Percentiles rank a stretch among this genome's conserved stretches.
phyloP scores from a whole-genome alignment of 495 filamentous ascomycete genomes.

The Neurospora terricola region DNA sequence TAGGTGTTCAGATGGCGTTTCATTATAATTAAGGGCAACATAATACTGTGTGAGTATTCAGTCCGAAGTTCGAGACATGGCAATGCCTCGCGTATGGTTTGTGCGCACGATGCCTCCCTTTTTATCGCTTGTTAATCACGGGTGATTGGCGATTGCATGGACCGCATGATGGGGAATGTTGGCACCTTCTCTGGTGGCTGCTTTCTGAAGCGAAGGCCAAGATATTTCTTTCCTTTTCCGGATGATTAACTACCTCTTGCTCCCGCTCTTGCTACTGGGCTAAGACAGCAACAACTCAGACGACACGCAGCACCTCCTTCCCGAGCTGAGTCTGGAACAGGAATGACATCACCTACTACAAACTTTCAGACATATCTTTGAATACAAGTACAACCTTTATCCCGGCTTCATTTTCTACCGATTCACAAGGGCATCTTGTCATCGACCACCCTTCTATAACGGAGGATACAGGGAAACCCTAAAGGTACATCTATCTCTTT shows the following conservation, averaged over 20 bases:
- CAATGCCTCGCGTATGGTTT: neutral
- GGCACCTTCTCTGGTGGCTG: neutral
- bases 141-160: no score
- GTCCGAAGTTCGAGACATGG: neutral
- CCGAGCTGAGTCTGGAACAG: neutral
- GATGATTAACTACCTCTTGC: neutral
- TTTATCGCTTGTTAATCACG: no score
- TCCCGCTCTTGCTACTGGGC: neutral
- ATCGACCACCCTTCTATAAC: neutral
- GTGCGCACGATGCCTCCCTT: neutral
- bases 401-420: neutral
- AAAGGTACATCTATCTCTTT: neutral
- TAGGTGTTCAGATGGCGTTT: neutral
- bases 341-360: neutral
- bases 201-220: neutral
- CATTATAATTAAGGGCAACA: neutral
- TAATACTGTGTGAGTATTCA: neutral
- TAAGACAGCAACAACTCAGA: neutral
- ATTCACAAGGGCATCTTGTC: neutral
- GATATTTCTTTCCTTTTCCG: neutral
- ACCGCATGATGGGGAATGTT: neutral
- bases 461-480: neutral
- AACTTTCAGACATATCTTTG: neutral
- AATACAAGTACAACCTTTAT: neutral
- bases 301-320: neutral